A percentile compares a stretch with the other conserved stretches of the same genome.
Conservation (phyloP, 2,329 filamentous ascomycete genomes). For the Calonectria honghensis region DNA sequence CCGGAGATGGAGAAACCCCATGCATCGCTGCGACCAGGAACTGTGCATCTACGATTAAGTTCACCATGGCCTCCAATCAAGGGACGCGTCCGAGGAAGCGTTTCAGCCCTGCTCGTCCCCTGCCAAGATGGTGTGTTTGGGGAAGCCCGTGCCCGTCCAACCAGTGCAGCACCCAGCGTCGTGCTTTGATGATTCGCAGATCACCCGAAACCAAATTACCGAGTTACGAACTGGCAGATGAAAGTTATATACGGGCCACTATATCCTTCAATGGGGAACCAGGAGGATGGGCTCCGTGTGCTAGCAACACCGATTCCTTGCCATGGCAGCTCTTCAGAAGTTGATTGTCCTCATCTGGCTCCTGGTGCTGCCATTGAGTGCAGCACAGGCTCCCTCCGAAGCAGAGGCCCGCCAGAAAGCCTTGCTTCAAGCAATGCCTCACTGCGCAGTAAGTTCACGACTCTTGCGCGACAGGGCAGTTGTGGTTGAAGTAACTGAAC, state of each 20-base stretch:
- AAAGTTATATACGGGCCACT: background rate
- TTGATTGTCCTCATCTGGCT: background rate
- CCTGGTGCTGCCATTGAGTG: background rate
- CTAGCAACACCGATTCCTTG: background rate
- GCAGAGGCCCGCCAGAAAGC: background rate
- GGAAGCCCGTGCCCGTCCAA: background rate
- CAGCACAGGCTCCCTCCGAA: background rate
- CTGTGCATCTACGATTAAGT: background rate
- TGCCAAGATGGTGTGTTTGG: background rate
- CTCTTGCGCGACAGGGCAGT: background rate
- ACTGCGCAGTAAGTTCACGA: background rate
- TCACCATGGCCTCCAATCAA: background rate
- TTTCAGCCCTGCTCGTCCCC: background rate
- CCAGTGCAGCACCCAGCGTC: background rate
- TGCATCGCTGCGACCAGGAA: background rate
- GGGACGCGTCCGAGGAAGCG: background rate
- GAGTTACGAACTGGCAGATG: background rate
- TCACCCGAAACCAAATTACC: background rate
- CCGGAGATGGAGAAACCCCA: background rate
- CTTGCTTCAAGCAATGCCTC: background rate
- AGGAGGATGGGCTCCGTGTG: background rate
- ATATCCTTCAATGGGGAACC: background rate
- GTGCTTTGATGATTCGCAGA: conserved; percentile 1
- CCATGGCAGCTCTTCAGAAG: background rate
- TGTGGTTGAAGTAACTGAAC: too few species aligned